Percentiles rank a stretch among this genome's conserved stretches.
Conservation (phyloP, 2,329 filamentous ascomycete species). For the Aspergillus pseudotamarii region DNA sequence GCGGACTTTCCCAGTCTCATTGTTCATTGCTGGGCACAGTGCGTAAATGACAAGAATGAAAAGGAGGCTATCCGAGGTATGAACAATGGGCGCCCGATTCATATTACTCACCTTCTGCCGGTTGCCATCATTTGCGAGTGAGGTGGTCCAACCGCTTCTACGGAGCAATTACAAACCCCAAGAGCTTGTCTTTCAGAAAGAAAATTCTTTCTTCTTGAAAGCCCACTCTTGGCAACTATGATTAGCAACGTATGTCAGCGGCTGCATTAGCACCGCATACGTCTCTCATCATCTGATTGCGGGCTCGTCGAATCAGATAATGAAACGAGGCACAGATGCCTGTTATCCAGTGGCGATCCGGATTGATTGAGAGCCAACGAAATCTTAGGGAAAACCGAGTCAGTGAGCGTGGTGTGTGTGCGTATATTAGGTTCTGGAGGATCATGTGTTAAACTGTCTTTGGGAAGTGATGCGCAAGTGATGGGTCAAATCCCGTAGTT, state of each 20-base stretch:
- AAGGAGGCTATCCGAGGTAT: neutral
- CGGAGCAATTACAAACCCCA: neutral
- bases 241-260: constrained; percentile 15
- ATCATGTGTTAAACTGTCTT: constrained; percentile 4
- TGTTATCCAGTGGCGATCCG: constrained; percentile 11
- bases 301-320: constrained; percentile 17
- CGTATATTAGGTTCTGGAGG: constrained; percentile 13
- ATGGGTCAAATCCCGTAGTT: neutral
- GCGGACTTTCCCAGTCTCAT: neutral
- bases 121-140: neutral
- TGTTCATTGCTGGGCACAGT: neutral
- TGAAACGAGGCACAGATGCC: constrained; percentile 14
- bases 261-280: constrained; percentile 24
- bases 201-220: neutral
- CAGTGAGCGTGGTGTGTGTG: constrained; percentile 9
- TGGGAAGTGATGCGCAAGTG: constrained; percentile 5
- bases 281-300: constrained; percentile 20
- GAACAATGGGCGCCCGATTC: neutral
- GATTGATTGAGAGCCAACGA: constrained; percentile 18
- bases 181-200: neutral
- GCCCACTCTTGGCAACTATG: constrained; percentile 5
- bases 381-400: neutral
- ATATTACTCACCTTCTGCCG: neutral
- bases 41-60: neutral
- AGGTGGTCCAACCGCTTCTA: neutral